These are phyloP conservation scores for Choanephora cucurbitarum DNA, from an alignment of 371 early-diverging fungal genomes.

Conservation along the genomic window DNA sequence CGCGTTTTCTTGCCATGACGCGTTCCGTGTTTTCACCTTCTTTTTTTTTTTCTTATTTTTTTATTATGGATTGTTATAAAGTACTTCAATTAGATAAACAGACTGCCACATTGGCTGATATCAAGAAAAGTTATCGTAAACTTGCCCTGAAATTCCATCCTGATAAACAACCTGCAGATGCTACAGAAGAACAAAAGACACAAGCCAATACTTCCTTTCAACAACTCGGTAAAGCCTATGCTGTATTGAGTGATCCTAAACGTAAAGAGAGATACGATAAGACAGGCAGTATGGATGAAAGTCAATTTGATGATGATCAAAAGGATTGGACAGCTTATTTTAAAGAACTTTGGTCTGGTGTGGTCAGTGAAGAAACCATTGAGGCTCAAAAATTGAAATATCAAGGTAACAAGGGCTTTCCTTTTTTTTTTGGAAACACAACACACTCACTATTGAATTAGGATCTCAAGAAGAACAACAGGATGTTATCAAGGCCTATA, in stretches of 20 bases:
- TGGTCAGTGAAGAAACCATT: constrained; percentile 78
- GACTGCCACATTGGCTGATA: constrained; percentile 61
- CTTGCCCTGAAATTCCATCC: constrained; percentile 82
- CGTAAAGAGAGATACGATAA: constrained; percentile 81
- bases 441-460: no score
- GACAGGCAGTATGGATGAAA: constrained; percentile 46
- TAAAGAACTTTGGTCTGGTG: constrained; percentile 77
- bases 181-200: constrained; percentile 64
- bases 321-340: constrained; percentile 85
- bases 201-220: constrained; percentile 83
- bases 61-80: constrained; percentile 50
- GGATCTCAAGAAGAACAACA: constrained; percentile 82
- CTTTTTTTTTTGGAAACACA: no score
- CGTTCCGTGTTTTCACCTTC: neutral
- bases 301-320: constrained; percentile 48
- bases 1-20: neutral
- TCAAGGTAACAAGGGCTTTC: constrained; percentile 60
- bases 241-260: constrained; percentile 77
- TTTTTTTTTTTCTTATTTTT: neutral
- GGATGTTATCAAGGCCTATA: constrained; percentile 78
- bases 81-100: constrained; percentile 67
- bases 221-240: constrained; percentile 80
- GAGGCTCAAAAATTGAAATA: constrained; percentile 69
- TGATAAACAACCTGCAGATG: constrained; percentile 72
- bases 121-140: constrained; percentile 86